Conservation (phyloP, 768 basidiomycete genomes). For the Ephemerocybe angulata region DNA sequence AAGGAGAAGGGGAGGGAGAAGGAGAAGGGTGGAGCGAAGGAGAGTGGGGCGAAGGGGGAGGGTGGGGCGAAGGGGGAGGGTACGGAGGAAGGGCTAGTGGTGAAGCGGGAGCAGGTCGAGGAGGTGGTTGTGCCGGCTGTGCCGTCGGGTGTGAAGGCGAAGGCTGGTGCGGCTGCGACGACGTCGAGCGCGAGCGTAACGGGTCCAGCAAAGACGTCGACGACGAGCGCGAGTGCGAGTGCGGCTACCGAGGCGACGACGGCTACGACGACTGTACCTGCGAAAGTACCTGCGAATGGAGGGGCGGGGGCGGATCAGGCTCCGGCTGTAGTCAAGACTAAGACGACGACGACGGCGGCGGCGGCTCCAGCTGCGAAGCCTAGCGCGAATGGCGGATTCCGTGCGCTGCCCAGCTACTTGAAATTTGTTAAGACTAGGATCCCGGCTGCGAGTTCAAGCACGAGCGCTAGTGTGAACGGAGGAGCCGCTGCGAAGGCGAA, state of each 20-base stretch:
- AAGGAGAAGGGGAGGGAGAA: not conserved
- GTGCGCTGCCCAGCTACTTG: too few species aligned
- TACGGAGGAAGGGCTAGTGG: not conserved
- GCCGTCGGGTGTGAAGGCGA: not conserved
- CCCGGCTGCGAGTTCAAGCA: not conserved
- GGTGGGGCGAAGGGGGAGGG: not conserved
- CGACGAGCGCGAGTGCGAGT: not conserved
- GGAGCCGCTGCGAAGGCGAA: too few species aligned
- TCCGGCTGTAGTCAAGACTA: too few species aligned
- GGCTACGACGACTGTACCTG: not conserved
- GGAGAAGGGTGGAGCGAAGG: not conserved
- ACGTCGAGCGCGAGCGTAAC: not conserved
- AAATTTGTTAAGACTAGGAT: too few species aligned
- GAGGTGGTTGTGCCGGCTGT: not conserved
- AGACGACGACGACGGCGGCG: too few species aligned
- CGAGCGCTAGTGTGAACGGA: too few species aligned
- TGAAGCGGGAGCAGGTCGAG: not conserved
- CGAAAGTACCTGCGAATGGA: too few species aligned
- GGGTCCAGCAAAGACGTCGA: not conserved
- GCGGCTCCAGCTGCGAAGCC: too few species aligned
- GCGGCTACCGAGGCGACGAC: not conserved
- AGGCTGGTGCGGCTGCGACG: not conserved
- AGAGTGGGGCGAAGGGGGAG: not conserved
- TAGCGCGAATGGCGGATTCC: too few species aligned
- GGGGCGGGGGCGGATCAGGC: too few species aligned